Conservation (phyloP, 1,284 basidiomycete species). For the Cryptococcus amylolentus region DNA sequence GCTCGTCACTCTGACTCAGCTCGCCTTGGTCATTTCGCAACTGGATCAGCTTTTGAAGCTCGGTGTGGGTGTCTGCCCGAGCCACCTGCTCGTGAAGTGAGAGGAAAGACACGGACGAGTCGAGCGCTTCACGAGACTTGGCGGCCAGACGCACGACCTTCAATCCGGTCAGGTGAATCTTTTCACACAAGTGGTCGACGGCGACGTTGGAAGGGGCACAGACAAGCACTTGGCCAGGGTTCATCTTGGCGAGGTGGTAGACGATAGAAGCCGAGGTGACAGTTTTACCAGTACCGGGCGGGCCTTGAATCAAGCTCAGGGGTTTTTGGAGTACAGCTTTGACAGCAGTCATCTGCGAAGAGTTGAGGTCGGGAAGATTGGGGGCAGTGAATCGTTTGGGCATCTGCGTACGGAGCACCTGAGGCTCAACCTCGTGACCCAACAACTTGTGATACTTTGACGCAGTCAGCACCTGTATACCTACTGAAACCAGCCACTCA, state of each 20-base stretch:
- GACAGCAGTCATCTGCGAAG: slow-evolving; percentile 98
- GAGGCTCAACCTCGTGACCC: slow-evolving; percentile 91
- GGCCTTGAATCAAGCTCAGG: slow-evolving; percentile 96
- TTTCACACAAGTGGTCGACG: slow-evolving; percentile 97
- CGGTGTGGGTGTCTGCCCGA: slow-evolving; percentile 88
- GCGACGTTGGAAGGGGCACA: slow-evolving; percentile 99
- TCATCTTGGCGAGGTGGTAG: slow-evolving; percentile 99
- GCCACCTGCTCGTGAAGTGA: slow-evolving; percentile 97
- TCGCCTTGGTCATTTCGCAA: slow-evolving; percentile 97
- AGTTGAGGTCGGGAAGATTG: slow-evolving; percentile 95
- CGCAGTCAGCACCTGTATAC: neutral
- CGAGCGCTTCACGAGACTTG: slow-evolving; percentile 94
- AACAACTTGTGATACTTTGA: slow-evolving; percentile 92
- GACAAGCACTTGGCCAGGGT: slow-evolving; percentile 96
- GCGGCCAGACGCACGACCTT: slow-evolving; percentile 97
- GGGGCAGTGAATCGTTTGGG: slow-evolving; percentile 79
- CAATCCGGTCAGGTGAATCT: slow-evolving; percentile 93
- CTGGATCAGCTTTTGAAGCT: slow-evolving; percentile 95
- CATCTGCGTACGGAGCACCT: slow-evolving; percentile 80
- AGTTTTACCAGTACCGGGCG: slow-evolving; percentile 98
- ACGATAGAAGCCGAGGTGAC: slow-evolving; percentile 99
- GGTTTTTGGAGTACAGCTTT: slow-evolving; percentile 98
- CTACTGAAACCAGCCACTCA: slow-evolving; percentile 50
- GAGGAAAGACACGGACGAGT: slow-evolving; percentile 87
- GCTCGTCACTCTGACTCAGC: slow-evolving; percentile 90